Evolutionary conservation across 345 rosid species (phyloP).

Genomic region (Aethionema arabicum): DNA sequence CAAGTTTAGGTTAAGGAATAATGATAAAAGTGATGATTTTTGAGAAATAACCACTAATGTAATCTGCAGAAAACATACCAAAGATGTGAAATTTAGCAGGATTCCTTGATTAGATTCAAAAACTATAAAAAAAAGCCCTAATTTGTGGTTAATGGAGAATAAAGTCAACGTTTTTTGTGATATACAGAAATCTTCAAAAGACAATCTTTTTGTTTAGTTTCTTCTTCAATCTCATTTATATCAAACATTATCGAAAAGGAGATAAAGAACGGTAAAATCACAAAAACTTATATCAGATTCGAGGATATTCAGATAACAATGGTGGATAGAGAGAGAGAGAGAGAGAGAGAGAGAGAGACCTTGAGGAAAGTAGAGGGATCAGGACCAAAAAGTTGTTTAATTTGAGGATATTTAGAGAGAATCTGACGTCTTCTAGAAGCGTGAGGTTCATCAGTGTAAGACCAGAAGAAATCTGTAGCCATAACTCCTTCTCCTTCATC

Average conservation of each 20-base stretch:
- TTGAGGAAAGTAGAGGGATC: constrained; percentile 71
- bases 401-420: constrained; percentile 85
- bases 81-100: too few relatives aligned
- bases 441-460: constrained; percentile 89
- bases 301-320: background rate
- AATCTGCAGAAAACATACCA: too few relatives aligned
- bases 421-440: constrained; percentile 76
- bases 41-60: too few relatives aligned
- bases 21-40: too few relatives aligned
- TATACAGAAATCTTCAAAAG: background rate
- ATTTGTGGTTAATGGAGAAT: background rate
- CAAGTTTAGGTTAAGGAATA: too few relatives aligned
- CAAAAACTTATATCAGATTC: background rate
- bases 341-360: constrained; percentile 37
- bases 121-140: background rate
- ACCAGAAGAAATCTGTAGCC: constrained; percentile 92
- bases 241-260: constrained; percentile 10
- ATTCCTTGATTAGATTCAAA: too few relatives aligned
- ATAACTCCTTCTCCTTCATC: constrained; percentile 44
- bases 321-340: background rate
- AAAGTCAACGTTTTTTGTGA: background rate
- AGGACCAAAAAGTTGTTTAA: constrained; percentile 82
- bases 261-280: background rate
- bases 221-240: background rate
- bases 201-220: background rate